These are phyloP conservation scores for Citrullus amarus DNA, from an alignment of 306 rosid genomes.

Conservation along the genomic window DNA sequence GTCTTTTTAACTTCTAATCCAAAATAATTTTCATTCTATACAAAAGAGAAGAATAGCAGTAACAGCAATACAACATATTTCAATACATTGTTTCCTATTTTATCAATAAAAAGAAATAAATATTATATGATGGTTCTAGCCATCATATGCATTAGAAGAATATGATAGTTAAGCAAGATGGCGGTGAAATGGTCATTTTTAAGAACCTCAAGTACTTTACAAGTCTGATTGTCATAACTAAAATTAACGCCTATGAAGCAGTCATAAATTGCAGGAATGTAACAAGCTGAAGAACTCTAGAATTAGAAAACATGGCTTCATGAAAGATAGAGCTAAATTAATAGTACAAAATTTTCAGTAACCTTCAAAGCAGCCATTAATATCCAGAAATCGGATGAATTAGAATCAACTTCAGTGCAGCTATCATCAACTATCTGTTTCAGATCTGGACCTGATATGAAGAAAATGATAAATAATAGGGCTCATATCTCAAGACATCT, in stretches of 20 bases:
- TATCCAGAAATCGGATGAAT: constrained; percentile 89
- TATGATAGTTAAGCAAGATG: not conserved
- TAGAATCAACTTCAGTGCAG: constrained; percentile 59
- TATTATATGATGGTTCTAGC: not conserved
- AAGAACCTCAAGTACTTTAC: not conserved
- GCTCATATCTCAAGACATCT: not conserved
- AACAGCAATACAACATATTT: not conserved
- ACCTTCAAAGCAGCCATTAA: constrained; percentile 96
- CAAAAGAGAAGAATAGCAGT: not conserved
- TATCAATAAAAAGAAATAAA: not conserved
- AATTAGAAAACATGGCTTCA: not conserved
- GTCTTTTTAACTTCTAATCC: not conserved
- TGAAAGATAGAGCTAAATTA: not conserved
- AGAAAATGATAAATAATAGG: constrained; percentile 10
- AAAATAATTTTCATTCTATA: not conserved
- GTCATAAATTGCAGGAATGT: not conserved
- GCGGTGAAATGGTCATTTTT: not conserved
- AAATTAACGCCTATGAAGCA: not conserved
- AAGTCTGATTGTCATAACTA: not conserved
- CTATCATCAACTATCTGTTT: constrained; percentile 56
- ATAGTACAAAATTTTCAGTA: constrained; percentile 12
- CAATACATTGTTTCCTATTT: not conserved
- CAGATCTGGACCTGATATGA: constrained; percentile 43
- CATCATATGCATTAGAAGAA: not conserved
- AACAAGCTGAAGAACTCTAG: not conserved